Base-by-base conservation (phyloP, 139 green algal species). In the Chlamydomonas eustigma region DNA sequence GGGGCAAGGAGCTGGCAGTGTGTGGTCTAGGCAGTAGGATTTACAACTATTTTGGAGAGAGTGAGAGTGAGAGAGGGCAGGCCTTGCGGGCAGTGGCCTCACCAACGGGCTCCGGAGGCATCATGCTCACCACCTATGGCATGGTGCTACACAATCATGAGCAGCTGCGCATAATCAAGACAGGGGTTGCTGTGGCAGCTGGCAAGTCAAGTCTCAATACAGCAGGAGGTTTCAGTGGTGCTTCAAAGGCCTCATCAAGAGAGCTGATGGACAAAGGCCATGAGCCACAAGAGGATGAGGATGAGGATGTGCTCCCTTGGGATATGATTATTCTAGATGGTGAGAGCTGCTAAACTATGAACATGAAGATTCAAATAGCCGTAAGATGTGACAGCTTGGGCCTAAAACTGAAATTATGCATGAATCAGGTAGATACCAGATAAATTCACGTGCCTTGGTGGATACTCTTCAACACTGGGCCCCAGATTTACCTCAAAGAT, bases 121-220 rank as follows among this genome's bases (percentile, higher is more conserved):
- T 98, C 24, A 77, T 98, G 65, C 82, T 98, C 38, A 96, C 94
- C 4, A 98, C 94, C 1, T 75, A 75, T 63, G 68, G 68, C 32
- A 75, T 75, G 68, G 68, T 75, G 68, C 25, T 75, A 38, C 68
- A 75, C 25, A 63, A 75, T 38, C 30, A 75, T 38, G 30, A 75
- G 35, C 8, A 28, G 35, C 68, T 75, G 68, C 38, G 68, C 68
- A 72, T 72, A 98, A 76, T 73, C 83, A 0, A 76, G 73, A 12
- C 12, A 12, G 44, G 44, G 44, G 44, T 58, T 58, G 44, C 44
- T 58, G 44, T n/a, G n/a, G n/a, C n/a, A n/a, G n/a, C n/a, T n/a
- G n/a, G n/a, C n/a, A n/a, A n/a, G 44, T 28, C 22, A 12, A 22
- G 44, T 58, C 12, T 12, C 44, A 58, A 28, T 22, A 22, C 44